Evolutionary conservation across 257 asterid genomes (phyloP).

Genomic region (Gynochthodes officinalis): DNA sequence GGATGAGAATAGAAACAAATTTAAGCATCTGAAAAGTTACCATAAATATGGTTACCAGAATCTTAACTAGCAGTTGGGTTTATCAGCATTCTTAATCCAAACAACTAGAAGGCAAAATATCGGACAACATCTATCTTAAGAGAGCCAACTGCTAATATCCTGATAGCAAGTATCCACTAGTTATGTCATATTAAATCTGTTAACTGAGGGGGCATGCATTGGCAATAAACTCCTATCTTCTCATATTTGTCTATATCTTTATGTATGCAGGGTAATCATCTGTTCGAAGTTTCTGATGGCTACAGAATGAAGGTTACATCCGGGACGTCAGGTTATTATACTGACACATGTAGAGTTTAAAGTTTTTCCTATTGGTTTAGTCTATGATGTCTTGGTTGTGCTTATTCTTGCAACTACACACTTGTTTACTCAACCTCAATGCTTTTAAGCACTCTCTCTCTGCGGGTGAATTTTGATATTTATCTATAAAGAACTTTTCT

Average conservation of each 20-base stretch:
- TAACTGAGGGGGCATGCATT: not conserved
- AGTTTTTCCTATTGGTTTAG: not conserved
- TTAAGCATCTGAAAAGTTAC: not conserved
- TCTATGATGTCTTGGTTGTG: not conserved
- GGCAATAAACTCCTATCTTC: not conserved
- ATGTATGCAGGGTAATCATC: slow-evolving; percentile 71
- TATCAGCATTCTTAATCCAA: not conserved
- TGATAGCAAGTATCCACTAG: not conserved
- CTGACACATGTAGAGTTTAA: not conserved
- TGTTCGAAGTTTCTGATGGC: slow-evolving; percentile 92
- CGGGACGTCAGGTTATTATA: slow-evolving; percentile 63
- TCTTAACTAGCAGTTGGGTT: not conserved
- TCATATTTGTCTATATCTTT: slow-evolving; percentile 4
- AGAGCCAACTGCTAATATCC: not conserved
- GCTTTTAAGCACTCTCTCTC: not conserved
- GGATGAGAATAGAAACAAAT: not conserved
- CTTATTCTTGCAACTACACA: not conserved
- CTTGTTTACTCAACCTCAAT: not conserved
- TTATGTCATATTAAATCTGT: not conserved
- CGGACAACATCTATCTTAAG: not conserved
- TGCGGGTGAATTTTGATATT: slow-evolving; percentile 4
- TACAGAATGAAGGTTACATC: slow-evolving; percentile 67
- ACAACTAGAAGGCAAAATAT: not conserved
- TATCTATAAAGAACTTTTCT: not conserved
- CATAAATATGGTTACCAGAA: not conserved